Percentiles rank a stretch among this genome's conserved stretches.
These are phyloP conservation scores for Schizochytrium sp. DNA, from an alignment of 108 stramenopile genomes.

Conservation along the genomic window DNA sequence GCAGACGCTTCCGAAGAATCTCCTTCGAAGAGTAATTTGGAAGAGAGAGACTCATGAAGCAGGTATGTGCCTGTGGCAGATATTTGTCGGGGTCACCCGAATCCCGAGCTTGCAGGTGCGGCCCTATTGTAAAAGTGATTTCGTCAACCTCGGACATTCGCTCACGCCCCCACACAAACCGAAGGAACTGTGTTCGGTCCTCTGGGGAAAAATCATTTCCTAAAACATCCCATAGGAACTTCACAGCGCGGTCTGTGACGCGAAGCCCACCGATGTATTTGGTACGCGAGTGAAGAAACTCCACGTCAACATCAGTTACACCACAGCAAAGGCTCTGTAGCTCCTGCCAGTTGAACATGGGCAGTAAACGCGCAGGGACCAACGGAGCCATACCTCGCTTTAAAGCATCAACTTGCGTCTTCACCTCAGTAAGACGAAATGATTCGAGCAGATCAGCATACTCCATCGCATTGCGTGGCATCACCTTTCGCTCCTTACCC, in stretches of 20 bases:
- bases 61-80: constrained; percentile 40
- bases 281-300: constrained; percentile 55
- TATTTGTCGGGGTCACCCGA: constrained; percentile 56
- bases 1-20: constrained; percentile 34
- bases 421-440: background rate
- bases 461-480: constrained; percentile 2
- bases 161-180: constrained; percentile 57
- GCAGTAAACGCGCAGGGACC: constrained; percentile 15
- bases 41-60: constrained; percentile 10
- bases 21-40: constrained; percentile 46
- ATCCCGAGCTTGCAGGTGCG: constrained; percentile 45
- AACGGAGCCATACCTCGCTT: constrained; percentile 42
- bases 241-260: constrained; percentile 13
- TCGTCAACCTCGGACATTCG: constrained; percentile 29
- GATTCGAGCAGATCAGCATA: constrained; percentile 42
- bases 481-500: constrained; percentile 57
- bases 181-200: constrained; percentile 58
- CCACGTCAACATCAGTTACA: constrained; percentile 48
- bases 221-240: constrained; percentile 46
- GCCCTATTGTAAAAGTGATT: constrained; percentile 20
- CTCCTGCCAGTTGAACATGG: constrained; percentile 59
- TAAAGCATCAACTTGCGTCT: background rate
- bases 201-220: constrained; percentile 43
- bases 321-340: constrained; percentile 37
- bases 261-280: constrained; percentile 28